These are phyloP conservation scores for Clitopilus hobsonii DNA, from an alignment of 768 basidiomycete genomes.

Conservation along the genomic window DNA sequence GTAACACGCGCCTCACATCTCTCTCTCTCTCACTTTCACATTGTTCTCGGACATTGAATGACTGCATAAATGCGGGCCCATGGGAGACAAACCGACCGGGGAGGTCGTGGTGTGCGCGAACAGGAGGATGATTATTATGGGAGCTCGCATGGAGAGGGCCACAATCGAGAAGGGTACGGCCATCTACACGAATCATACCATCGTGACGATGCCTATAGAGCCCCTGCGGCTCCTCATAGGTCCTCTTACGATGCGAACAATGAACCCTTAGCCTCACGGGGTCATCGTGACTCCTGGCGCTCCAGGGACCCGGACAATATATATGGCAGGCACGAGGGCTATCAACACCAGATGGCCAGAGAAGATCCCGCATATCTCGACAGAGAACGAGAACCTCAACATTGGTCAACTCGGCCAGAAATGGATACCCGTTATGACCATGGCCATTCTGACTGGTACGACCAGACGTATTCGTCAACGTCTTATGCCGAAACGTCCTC, in stretches of 20 bases:
- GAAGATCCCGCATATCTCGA: conserved; percentile 32
- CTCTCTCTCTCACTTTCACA: conserved; percentile 17
- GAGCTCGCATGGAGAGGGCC: conserved; percentile 47
- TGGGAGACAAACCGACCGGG: conserved; percentile 38
- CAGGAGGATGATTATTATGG: conserved; percentile 44
- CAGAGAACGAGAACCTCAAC: conserved; percentile 21
- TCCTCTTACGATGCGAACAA: conserved; percentile 41
- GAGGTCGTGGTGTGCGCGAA: conserved; percentile 48
- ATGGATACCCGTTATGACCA: conserved; percentile 37
- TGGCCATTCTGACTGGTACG: conserved; percentile 47
- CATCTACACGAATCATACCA: conserved; percentile 42
- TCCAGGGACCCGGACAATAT: conserved; percentile 42
- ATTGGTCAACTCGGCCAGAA: neutral
- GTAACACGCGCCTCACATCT: conserved; percentile 24
- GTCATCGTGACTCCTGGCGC: conserved; percentile 48
- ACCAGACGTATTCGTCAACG: conserved; percentile 34
- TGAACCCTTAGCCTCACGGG: conserved; percentile 50
- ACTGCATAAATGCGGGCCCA: conserved; percentile 36
- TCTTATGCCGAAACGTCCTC: conserved; percentile 47
- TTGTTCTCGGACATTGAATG: conserved; percentile 15
- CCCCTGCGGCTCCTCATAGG: conserved; percentile 38
- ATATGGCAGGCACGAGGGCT: conserved; percentile 42
- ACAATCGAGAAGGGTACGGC: conserved; percentile 47
- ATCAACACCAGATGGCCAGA: conserved; percentile 40
- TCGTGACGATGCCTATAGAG: conserved; percentile 44